Conservation (phyloP, 805 yeast genomes). For the Barnettozyma siamensis region DNA sequence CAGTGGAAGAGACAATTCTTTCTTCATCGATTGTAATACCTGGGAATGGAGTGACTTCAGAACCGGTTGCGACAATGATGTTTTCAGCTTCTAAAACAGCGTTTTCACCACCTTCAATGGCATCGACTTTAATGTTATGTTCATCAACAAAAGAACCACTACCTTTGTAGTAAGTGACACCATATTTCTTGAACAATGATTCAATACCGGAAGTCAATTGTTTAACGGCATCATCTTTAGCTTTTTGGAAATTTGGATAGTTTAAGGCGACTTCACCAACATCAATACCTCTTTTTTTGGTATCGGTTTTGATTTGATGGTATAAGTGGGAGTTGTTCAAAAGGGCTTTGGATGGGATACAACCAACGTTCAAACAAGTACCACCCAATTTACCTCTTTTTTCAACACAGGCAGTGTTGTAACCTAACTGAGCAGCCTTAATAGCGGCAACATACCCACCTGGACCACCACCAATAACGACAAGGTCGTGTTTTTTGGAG, state of each 20-base stretch:
- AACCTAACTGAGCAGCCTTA: slow-evolving; percentile 95
- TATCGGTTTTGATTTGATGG: slow-evolving; percentile 83
- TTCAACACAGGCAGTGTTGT: slow-evolving; percentile 93
- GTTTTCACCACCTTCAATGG: slow-evolving; percentile 79
- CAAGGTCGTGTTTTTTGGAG: slow-evolving; percentile 69
- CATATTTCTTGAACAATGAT: slow-evolving; percentile 90
- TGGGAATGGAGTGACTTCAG: slow-evolving; percentile 98
- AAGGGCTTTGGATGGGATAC: slow-evolving; percentile 96
- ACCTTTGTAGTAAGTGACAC: slow-evolving; percentile 92
- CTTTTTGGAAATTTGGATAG: slow-evolving; percentile 75
- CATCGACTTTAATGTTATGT: slow-evolving; percentile 70
- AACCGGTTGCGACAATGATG: slow-evolving; percentile 95
- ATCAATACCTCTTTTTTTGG: slow-evolving; percentile 85
- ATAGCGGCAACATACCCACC: slow-evolving; percentile 99
- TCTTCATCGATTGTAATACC: slow-evolving; percentile 95
- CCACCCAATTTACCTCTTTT: slow-evolving; percentile 97
- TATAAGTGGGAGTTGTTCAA: slow-evolving; percentile 90
- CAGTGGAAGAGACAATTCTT: slow-evolving; percentile 94
- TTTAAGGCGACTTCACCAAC: slow-evolving; percentile 72
- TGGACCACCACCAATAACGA: slow-evolving; percentile 98
- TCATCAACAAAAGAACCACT: slow-evolving; percentile 83
- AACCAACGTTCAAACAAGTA: slow-evolving; percentile 97
- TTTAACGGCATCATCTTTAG: slow-evolving; percentile 85
- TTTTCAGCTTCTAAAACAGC: slow-evolving; percentile 74
- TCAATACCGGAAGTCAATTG: slow-evolving; percentile 94